Evolutionary conservation across 257 asterid species (phyloP).

Genomic region (Scutellaria galericulata): DNA sequence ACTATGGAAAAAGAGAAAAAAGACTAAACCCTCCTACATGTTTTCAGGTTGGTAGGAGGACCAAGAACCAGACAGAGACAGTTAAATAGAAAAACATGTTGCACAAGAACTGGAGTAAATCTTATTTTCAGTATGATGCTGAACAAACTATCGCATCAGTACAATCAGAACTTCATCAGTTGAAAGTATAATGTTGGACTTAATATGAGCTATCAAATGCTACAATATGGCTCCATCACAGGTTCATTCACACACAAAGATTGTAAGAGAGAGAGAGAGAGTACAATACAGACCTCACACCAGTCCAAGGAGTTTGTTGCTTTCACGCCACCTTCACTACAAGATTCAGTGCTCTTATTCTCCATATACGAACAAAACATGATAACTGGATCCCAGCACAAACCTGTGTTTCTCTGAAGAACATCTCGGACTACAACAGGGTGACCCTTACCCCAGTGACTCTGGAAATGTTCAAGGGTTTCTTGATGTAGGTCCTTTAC

Average conservation of each 20-base stretch:
- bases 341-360: conserved; percentile 57
- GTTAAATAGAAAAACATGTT: conserved; percentile 17
- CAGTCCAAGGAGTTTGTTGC: conserved; percentile 70
- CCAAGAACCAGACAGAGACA: conserved; percentile 20
- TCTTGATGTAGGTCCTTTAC: conserved; percentile 66
- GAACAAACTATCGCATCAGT: neutral
- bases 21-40: neutral
- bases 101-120: neutral
- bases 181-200: neutral
- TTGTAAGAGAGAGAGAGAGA: neutral
- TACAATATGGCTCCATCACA: conserved; percentile 24
- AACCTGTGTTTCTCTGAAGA: conserved; percentile 49
- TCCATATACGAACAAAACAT: conserved; percentile 84
- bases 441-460: conserved; percentile 89
- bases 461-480: conserved; percentile 79
- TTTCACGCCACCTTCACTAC: conserved; percentile 44
- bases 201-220: conserved; percentile 19
- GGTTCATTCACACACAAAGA: conserved; percentile 7
- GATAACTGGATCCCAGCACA: conserved; percentile 86
- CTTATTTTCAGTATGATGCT: conserved; percentile 25
- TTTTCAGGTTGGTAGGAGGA: conserved; percentile 8
- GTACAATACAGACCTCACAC: conserved; percentile 80
- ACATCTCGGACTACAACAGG: conserved; percentile 87
- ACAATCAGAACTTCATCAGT: conserved; percentile 1
- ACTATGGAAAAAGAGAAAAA: neutral